phyloP scores from a whole-genome alignment of 768 basidiomycete genomes.

The Trichaptum fuscoviolaceum region DNA sequence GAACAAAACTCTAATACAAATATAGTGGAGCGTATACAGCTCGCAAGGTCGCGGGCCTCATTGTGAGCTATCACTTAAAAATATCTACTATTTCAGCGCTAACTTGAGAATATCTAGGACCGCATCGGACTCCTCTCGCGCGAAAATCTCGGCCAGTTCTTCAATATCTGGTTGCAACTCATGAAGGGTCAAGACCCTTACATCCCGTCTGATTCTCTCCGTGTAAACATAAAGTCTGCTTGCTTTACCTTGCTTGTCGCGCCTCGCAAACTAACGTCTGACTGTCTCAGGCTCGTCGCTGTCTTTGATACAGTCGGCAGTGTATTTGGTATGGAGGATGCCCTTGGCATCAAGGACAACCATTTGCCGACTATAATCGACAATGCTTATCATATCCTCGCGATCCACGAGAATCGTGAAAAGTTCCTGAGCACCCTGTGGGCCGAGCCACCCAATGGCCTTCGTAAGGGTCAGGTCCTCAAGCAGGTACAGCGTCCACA shows the following conservation, averaged over 20 bases:
- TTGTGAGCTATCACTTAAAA: background rate
- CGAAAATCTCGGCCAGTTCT: constrained; percentile 13
- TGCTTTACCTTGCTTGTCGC: background rate
- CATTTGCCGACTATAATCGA: constrained; percentile 15
- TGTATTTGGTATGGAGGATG: constrained; percentile 9
- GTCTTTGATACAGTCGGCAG: constrained; percentile 23
- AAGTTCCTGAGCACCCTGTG: constrained; percentile 21
- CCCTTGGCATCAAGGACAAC: constrained; percentile 17
- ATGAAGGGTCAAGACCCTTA: constrained; percentile 8
- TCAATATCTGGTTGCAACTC: constrained; percentile 12
- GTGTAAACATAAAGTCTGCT: constrained; percentile 2
- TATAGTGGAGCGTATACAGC: constrained; percentile 16
- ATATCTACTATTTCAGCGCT: background rate
- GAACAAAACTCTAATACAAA: background rate
- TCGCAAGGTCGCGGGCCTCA: constrained; percentile 13
- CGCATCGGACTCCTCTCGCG: constrained; percentile 17
- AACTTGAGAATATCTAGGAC: constrained; percentile 3
- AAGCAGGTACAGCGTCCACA: constrained; percentile 11
- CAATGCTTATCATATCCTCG: constrained; percentile 22
- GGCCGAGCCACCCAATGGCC: constrained; percentile 8
- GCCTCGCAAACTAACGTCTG: background rate
- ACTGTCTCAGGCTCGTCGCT: constrained; percentile 14
- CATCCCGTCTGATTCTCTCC: constrained; percentile 4
- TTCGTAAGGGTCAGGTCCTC: constrained; percentile 10
- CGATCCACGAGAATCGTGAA: constrained; percentile 21